These are phyloP conservation scores for Talaromyces atroroseus DNA, from an alignment of 2,329 filamentous ascomycete genomes.

Conservation along the genomic window DNA sequence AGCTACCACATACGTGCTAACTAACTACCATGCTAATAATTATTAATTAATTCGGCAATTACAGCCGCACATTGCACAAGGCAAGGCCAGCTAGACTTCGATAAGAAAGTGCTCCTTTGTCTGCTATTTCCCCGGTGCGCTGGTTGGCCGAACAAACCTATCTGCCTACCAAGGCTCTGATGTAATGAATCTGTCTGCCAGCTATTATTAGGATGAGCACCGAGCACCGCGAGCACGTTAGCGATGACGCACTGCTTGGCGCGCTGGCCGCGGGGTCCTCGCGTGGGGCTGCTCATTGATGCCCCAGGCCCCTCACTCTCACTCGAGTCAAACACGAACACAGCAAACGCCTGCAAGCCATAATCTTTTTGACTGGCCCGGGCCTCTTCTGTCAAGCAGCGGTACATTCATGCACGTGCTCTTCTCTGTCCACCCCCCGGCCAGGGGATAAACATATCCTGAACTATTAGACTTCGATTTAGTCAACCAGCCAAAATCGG, in stretches of 20 bases:
- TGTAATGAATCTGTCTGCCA: too few relatives aligned
- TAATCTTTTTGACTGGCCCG: neutral
- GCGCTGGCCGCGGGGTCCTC: conserved; percentile 2
- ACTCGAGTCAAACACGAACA: too few relatives aligned
- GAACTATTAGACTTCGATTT: conserved; percentile 3
- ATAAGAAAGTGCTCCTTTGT: neutral
- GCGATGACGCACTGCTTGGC: conserved; percentile 9
- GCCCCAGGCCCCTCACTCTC: neutral
- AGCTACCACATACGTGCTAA: too few relatives aligned
- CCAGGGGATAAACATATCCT: too few relatives aligned
- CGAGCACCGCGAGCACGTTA: neutral
- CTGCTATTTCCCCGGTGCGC: too few relatives aligned
- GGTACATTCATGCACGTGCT: neutral
- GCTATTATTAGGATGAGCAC: too few relatives aligned
- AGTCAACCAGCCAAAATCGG: conserved; percentile 57
- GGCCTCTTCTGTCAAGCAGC: too few relatives aligned
- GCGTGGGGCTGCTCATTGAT: neutral
- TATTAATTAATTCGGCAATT: too few relatives aligned
- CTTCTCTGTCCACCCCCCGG: too few relatives aligned
- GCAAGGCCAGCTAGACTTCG: neutral
- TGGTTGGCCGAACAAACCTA: neutral
- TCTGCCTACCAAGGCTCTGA: neutral
- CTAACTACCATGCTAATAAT: neutral
- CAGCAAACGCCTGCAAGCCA: neutral
- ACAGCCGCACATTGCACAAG: too few relatives aligned